Evolutionary conservation across 164 flowering plant genomes (phyloP), one percentile per base, ranked within the genome.

Genomic region (Magnolia officinalis): DNA sequence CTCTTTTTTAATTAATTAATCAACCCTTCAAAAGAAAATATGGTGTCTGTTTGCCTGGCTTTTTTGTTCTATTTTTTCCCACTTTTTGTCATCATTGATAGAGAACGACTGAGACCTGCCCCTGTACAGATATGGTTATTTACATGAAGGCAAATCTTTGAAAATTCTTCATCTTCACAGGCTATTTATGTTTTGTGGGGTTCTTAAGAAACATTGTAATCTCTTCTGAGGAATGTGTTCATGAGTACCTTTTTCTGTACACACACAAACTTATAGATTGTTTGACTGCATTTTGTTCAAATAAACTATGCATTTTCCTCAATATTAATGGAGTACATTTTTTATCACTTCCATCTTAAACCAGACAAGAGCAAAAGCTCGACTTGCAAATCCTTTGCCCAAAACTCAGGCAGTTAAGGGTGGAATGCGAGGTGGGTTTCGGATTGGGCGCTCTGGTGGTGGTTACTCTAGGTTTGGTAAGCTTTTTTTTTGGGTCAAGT

Each of bases 351-450:
- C 68, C 21, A 55, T 82, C n/a, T 73, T 52, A 74, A 79, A 18
- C 52, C 76, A 92, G 97, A 72, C 74, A 7, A 90, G 82, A 88
- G 85, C 90, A 50, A 87, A 76, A 83, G 94, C 90, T 50, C 86
- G 97, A 77, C 92, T 92, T 74, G 88, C 97, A 77, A 92, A 87
- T 85, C 97, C 97, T 72, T 29, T 83, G 80, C 97, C 97, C 14
- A 92, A 89, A 86, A 88, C 90, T 76, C 97, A 87, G 78, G 93
- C 97, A 63, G 90, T 92, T 68, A 92, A 90, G 84, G 94, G 94
- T 73, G 94, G 93, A 75, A 84, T 92, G 87, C 79, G 80, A 76
- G 97, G 97, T 79, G 97, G 97, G 67, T 92, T 89, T 78, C 91
- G 88, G 66, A 88, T 92, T 79, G 89, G 91, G 71, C 86, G 69